Evolutionary conservation across 1,139 yeast species (phyloP).

Genomic region (Yamadazyma trypodendri): DNA sequence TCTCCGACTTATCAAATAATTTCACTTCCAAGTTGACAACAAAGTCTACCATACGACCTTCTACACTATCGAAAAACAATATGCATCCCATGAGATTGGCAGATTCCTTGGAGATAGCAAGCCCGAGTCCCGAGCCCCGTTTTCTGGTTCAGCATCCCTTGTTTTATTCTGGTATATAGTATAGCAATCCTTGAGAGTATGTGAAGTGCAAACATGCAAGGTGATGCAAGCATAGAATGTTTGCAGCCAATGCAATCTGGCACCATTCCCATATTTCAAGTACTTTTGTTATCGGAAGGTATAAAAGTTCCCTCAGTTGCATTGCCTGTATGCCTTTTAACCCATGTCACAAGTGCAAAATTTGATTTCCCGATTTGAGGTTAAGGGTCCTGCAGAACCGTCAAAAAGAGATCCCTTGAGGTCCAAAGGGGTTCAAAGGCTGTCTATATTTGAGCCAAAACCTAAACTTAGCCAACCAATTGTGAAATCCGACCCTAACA

Average conservation of each 20-base stretch:
- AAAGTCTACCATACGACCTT: conserved; percentile 49
- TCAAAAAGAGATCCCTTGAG: neutral
- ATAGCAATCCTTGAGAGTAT: too few relatives aligned
- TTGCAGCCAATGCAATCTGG: too few relatives aligned
- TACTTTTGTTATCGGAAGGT: too few relatives aligned
- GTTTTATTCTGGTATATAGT: too few relatives aligned
- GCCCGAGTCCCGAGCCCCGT: conserved; percentile 63
- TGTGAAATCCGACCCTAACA: neutral
- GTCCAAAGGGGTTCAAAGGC: neutral
- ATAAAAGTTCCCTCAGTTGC: too few relatives aligned
- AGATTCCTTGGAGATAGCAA: conserved; percentile 57
- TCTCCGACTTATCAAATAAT: conserved; percentile 17
- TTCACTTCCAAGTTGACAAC: conserved; percentile 30
- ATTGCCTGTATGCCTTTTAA: too few relatives aligned
- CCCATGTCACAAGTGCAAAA: conserved; percentile 3
- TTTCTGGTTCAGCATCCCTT: too few relatives aligned
- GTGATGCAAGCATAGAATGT: too few relatives aligned
- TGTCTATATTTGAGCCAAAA: neutral
- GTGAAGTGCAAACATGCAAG: too few relatives aligned
- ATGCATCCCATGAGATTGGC: conserved; percentile 61
- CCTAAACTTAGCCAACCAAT: neutral
- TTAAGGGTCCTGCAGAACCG: neutral
- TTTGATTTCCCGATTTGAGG: conserved; percentile 6
- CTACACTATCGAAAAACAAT: conserved; percentile 49
- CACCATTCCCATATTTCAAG: too few relatives aligned